Percentiles rank a stretch among this genome's conserved stretches.
Conservation (phyloP, 192 early-diverging fungal genomes). For the Coemansia sp. region DNA sequence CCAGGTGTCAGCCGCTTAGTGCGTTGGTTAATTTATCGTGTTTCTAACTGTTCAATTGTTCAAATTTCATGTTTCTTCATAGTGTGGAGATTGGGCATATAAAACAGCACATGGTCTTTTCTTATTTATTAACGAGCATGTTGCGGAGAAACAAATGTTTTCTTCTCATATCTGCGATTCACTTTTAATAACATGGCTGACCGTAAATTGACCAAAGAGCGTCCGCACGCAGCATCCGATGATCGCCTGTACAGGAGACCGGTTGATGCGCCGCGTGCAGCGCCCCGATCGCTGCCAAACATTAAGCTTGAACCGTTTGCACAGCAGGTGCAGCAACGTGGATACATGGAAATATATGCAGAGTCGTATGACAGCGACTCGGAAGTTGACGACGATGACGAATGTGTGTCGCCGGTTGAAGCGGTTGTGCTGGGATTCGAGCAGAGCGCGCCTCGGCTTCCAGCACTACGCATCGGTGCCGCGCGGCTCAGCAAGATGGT, state of each 20-base stretch:
- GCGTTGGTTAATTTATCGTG: neutral
- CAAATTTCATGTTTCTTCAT: neutral
- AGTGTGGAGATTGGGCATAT: neutral
- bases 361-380: constrained; percentile 21
- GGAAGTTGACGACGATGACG: neutral
- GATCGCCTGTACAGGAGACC: neutral
- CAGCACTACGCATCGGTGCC: constrained; percentile 24
- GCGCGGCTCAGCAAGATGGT: constrained; percentile 43
- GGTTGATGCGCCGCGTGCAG: neutral
- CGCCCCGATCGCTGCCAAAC: constrained; percentile 18
- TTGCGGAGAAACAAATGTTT: too few species aligned
- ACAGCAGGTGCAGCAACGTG: neutral
- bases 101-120: neutral
- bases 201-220: neutral
- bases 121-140: too few species aligned
- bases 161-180: too few species aligned
- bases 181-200: neutral
- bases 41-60: neutral
- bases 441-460: constrained; percentile 11
- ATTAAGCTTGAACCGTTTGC: constrained; percentile 10
- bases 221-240: neutral
- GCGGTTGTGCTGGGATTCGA: constrained; percentile 27
- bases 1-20: constrained; percentile 25
- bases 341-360: constrained; percentile 23
- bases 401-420: constrained; percentile 4